Percentiles rank a stretch among this genome's conserved stretches.
These are phyloP conservation scores for Diaporthe ampelina DNA, from an alignment of 2,329 filamentous ascomycete species.

Conservation along the genomic window DNA sequence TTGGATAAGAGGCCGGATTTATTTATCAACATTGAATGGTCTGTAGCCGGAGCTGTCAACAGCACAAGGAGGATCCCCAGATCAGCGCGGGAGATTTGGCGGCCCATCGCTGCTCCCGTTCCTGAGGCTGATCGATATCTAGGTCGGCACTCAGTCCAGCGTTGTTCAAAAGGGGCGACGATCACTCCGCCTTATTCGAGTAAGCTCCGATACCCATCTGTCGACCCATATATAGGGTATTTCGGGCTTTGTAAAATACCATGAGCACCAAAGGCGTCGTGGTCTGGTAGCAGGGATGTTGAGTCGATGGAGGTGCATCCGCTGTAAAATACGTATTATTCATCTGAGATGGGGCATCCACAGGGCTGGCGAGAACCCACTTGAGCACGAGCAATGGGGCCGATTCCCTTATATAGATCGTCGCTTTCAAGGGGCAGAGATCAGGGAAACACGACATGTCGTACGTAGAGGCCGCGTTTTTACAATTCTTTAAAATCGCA, in stretches of 20 bases:
- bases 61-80: conserved; percentile 6
- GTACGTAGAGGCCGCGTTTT: neutral
- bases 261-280: too few relatives aligned
- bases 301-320: neutral
- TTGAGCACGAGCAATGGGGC: conserved; percentile 22
- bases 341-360: neutral
- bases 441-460: neutral
- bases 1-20: conserved; percentile 3
- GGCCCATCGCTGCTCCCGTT: conserved; percentile 15
- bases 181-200: conserved; percentile 18
- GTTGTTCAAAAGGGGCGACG: conserved; percentile 26
- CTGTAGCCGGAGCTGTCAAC: neutral
- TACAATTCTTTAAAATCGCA: neutral
- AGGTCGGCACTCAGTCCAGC: conserved; percentile 7
- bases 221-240: neutral
- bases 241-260: conserved; percentile 18
- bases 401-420: conserved; percentile 16
- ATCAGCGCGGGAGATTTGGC: conserved; percentile 25
- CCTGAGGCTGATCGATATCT: conserved; percentile 22
- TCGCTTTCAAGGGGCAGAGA: neutral
- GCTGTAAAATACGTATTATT: conserved; percentile 13
- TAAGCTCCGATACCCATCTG: neutral
- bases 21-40: conserved; percentile 11
- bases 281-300: neutral
- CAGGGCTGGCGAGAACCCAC: conserved; percentile 26